Percentiles rank a stretch among this genome's conserved stretches.
Conservation (phyloP, 225 moss, liverwort and hornwort species). For the Ulota crispa region DNA sequence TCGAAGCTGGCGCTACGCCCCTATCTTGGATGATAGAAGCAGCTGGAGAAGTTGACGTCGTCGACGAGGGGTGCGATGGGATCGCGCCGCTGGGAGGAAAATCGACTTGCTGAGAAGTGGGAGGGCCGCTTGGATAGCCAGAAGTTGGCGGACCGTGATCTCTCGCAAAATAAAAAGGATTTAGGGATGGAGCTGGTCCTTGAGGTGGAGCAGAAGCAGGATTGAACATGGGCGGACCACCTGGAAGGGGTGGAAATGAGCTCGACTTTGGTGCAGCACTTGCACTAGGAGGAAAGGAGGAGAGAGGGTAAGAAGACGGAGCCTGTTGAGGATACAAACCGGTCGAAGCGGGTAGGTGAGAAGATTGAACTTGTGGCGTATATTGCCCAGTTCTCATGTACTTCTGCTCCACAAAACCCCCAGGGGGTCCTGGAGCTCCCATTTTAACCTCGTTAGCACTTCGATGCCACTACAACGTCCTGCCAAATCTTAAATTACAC, state of each 20-base stretch:
- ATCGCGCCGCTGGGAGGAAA: conserved; percentile 50
- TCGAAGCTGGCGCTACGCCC: conserved; percentile 58
- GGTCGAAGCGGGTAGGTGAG: conserved; percentile 43
- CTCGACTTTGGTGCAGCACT: conserved; percentile 47
- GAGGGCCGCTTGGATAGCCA: conserved; percentile 61
- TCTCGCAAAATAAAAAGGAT: conserved; percentile 70
- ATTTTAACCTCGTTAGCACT: conserved; percentile 44
- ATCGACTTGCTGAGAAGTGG: conserved; percentile 37
- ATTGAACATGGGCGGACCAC: conserved; percentile 39
- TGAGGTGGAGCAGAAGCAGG: conserved; percentile 36
- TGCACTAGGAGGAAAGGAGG: conserved; percentile 24
- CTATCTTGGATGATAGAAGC: conserved; percentile 42
- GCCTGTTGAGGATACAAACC: conserved; percentile 45
- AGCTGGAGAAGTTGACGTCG: conserved; percentile 34
- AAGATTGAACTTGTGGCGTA: conserved; percentile 55
- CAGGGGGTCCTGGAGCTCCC: conserved; percentile 87
- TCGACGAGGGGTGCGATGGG: conserved; percentile 52
- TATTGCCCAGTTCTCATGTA: conserved; percentile 67
- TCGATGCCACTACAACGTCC: conserved; percentile 36
- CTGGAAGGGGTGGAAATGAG: conserved; percentile 56
- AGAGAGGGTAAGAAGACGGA: conserved; percentile 37
- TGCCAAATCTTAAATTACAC: conserved; percentile 21
- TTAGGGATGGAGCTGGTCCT: conserved; percentile 46
- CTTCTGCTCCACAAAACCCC: conserved; percentile 82
- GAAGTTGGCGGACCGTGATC: conserved; percentile 67